A percentile compares a stretch with the other conserved stretches of the same genome.
phyloP scores from a whole-genome alignment of 192 early-diverging fungal genomes.

The Rhizophagus sp. region DNA sequence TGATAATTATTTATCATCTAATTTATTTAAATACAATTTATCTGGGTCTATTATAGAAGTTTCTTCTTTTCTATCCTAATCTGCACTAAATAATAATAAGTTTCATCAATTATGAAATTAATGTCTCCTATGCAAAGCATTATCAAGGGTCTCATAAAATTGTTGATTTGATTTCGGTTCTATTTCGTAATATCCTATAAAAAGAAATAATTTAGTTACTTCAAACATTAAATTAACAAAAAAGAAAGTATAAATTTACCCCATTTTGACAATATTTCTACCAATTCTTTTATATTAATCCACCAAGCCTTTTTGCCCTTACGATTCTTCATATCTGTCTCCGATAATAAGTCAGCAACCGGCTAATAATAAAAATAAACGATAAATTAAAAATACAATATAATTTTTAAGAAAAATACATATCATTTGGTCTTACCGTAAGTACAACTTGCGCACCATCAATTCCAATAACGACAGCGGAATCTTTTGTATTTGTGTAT shows the following conservation, averaged over 20 bases:
- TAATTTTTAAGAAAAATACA: background rate
- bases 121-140: background rate
- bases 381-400: background rate
- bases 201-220: background rate
- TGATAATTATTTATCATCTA: too few relatives aligned
- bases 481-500: slow-evolving; percentile 57
- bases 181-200: slow-evolving; percentile 1
- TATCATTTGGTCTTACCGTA: slow-evolving; percentile 37
- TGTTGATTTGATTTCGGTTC: background rate
- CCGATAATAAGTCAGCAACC: slow-evolving; percentile 59
- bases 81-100: too few relatives aligned
- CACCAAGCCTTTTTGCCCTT: slow-evolving; percentile 75
- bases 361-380: slow-evolving; percentile 37
- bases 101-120: too few relatives aligned
- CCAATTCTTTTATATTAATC: slow-evolving; percentile 57
- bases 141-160: background rate
- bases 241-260: slow-evolving; percentile 36
- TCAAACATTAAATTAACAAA: background rate
- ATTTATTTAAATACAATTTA: too few relatives aligned
- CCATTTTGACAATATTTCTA: slow-evolving; percentile 63
- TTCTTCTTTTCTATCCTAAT: too few relatives aligned
- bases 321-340: slow-evolving; percentile 81
- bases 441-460: slow-evolving; percentile 73
- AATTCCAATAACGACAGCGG: slow-evolving; percentile 82
- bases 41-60: too few relatives aligned